phyloP scores from a whole-genome alignment of 192 early-diverging fungal genomes.

The Obelidium mucronatum region DNA sequence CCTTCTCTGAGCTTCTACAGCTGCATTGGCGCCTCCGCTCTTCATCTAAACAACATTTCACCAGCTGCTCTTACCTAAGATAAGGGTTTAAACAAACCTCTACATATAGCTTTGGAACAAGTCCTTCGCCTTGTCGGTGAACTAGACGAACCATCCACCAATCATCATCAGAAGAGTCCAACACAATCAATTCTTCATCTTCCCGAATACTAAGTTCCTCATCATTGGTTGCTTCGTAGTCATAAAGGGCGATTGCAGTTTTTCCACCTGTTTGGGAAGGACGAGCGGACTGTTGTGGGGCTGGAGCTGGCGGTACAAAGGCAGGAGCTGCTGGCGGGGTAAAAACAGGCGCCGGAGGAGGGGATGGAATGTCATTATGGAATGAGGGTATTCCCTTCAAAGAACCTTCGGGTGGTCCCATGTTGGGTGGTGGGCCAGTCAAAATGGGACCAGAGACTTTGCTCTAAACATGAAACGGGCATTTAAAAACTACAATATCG shows the following conservation, averaged over 20 bases:
- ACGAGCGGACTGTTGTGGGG: conserved; percentile 12
- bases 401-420: conserved; percentile 35
- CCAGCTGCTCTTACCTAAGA: neutral
- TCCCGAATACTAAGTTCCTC: conserved; percentile 89
- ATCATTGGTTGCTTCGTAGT: conserved; percentile 82
- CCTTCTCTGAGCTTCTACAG: conserved; percentile 17
- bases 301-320: neutral
- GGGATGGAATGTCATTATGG: neutral
- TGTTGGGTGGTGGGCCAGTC: conserved; percentile 40
- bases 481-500: neutral
- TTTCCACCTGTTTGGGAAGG: conserved; percentile 34
- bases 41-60: no score
- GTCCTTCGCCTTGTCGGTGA: conserved; percentile 68
- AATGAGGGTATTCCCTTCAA: conserved; percentile 9
- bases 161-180: conserved; percentile 88
- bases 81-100: conserved; percentile 49
- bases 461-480: no score
- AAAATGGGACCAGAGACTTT: conserved; percentile 48
- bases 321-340: conserved; percentile 1
- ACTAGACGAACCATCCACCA: conserved; percentile 91
- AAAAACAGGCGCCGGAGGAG: conserved; percentile 19
- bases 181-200: conserved; percentile 85
- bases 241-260: conserved; percentile 81
- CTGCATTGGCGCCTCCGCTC: neutral
- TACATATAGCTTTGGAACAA: conserved; percentile 94